Base-by-base conservation (phyloP, 352 stramenopile species). In the Globisporangium paddicum region DNA sequence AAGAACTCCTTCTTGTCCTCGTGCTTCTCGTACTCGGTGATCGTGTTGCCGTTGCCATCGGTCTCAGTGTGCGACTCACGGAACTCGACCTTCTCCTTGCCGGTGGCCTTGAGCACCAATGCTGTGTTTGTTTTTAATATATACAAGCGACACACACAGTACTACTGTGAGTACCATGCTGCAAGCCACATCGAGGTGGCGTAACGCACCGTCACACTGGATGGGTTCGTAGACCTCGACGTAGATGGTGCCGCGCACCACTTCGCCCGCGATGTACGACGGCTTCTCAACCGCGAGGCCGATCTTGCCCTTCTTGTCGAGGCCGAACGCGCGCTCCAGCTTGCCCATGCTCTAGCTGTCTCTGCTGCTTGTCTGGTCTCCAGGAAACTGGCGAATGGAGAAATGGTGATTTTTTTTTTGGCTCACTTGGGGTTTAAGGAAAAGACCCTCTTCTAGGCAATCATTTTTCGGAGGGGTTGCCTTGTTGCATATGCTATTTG, bases 241-340 rank as follows among this genome's bases (percentile, higher is more conserved):
- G 57, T 75, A 71, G 59, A 87, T 82, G 30, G 71, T 76, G 32
- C 81, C 76, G 38, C 69, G 61, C 50, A 89, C 68, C 40, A 87
- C 55, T 42, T 89, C 81, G 10, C 78, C 76, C 1, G 78, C 73
- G 44, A 87, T 76, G 55, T 87, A 90, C 14, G 71, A 73, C 26
- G 67, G 67, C 44, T 88, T 88, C 49, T 83, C 64, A 25, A 86
- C 58, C 30, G 55, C 63, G 10, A 90, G 54, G 16, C 63, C 61
- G 59, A 90, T 86, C 62, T 79, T 86, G 45, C 78, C 81, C 48
- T 89, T 90, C 58, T 84, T 74, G 18, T 59, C 70, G 14, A 90
- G 49, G 0, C 81, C 78, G 32, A 90, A 84, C 38, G 67, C 49
- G 44, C 75, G 72, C 2, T 63, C 72, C 25, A 85, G 57, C 53